phyloP scores from a whole-genome alignment of 257 asterid species.

The Solanum corneliomulleri region DNA sequence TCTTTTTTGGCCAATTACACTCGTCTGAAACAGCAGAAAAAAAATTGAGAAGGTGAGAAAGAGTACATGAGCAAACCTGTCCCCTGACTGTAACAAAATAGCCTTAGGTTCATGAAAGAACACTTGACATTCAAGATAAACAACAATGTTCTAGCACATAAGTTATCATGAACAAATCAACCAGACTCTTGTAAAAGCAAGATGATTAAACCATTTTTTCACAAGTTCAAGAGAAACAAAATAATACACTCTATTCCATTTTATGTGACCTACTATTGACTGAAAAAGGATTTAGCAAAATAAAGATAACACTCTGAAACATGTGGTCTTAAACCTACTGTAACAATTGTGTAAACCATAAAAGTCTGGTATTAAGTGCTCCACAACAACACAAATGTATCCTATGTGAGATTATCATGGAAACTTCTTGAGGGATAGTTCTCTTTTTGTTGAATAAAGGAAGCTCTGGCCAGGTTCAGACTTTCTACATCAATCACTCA shows the following conservation, averaged over 20 bases:
- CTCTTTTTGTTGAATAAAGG: neutral
- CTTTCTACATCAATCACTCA: neutral
- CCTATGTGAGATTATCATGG: neutral
- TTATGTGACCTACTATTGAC: neutral
- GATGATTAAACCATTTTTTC: neutral
- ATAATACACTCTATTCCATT: neutral
- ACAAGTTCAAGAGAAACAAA: neutral
- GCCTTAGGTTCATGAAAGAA: neutral
- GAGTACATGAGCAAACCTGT: neutral
- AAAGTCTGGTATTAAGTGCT: neutral
- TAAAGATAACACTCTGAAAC: neutral
- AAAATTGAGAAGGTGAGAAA: neutral
- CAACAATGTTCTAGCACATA: neutral
- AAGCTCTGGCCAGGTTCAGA: neutral
- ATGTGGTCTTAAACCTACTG: neutral
- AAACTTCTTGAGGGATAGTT: neutral
- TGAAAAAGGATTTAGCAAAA: neutral
- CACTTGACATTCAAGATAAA: neutral
- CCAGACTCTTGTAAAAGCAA: neutral
- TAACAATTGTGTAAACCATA: neutral
- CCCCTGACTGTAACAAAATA: neutral
- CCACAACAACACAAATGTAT: neutral
- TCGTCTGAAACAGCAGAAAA: neutral
- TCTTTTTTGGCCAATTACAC: neutral
- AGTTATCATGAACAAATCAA: neutral